A percentile compares a stretch with the other conserved stretches of the same genome.
These are phyloP conservation scores for Eutypella sp. DNA, from an alignment of 2,329 filamentous ascomycete genomes.

Conservation along the genomic window DNA sequence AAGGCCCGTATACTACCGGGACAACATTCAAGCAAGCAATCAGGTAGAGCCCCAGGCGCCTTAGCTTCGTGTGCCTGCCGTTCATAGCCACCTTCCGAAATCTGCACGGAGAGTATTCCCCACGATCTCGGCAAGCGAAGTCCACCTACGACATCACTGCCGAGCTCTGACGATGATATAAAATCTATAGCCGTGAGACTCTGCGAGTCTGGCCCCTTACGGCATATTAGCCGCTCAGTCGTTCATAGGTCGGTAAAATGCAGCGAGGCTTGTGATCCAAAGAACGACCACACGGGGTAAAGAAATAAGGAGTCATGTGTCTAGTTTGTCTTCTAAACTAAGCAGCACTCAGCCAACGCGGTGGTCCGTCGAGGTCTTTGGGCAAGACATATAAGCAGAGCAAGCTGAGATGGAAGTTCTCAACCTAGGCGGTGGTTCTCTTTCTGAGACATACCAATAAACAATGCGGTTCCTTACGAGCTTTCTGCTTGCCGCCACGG, in stretches of 20 bases:
- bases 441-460: slow-evolving; percentile 1
- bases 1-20: too few relatives aligned
- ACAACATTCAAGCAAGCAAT: too few relatives aligned
- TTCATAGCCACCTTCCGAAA: neutral
- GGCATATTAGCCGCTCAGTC: neutral
- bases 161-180: neutral
- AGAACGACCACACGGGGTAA: neutral
- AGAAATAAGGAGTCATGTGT: too few relatives aligned
- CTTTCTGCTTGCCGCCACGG: slow-evolving; percentile 15
- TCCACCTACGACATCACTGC: neutral
- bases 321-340: too few relatives aligned
- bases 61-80: too few relatives aligned
- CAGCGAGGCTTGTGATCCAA: neutral
- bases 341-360: too few relatives aligned
- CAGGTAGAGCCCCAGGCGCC: too few relatives aligned
- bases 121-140: neutral
- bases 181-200: neutral
- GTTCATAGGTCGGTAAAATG: neutral
- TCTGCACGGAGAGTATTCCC: neutral
- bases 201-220: neutral
- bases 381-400: neutral
- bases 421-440: neutral
- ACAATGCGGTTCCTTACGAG: slow-evolving; percentile 17
- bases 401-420: neutral
- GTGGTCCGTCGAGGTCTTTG: too few relatives aligned